Evolutionary conservation across 257 asterid genomes (phyloP), one percentile per base, ranked within the genome.

Genomic region (Solanum lycopersicoides): DNA sequence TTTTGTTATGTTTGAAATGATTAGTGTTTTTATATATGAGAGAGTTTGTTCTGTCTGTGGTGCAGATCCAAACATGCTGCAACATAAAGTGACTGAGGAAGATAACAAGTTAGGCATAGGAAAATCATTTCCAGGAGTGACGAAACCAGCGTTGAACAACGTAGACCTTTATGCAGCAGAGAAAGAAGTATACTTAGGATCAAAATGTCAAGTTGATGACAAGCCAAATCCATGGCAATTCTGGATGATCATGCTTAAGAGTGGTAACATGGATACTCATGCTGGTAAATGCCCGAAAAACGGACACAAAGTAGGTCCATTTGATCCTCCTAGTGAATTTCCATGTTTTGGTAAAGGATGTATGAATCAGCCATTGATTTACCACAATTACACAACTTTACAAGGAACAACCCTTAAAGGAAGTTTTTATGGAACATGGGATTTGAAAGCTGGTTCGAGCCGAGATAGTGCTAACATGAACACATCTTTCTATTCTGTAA

Each of bases 211-310:
- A 91, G 98, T 95, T 23, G 88, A 92, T 44, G 98, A 93, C 91
- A 84, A 82, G 13, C 95, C 96, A 39, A 89, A 90, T 21, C 98
- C 98, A 86, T 96, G 99, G 99, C 97, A 95, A 35, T 95, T 95
- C 83, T 96, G 99, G 99, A 95, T 95, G 99, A 91, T 95, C 89
- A 96, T 96, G 99, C 93, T 95, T 2, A 95, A 96, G 88, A 96
- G 90, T 88, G 98, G 99, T 8, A 96, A 95, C 83, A 96, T 94
- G 98, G 98, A 96, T 59, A 96, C 98, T 5, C 92, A 73, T 25
- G 98, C 98, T 2, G 95, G 91, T 50, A 91, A 15, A 89, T 96
- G 98, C 86, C 98, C 98, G 3, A 89, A 91, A 87, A 93, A 96
- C 12, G 98, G 98, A 35, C 85, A 86, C 5, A 93, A 90, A 87